Conservation (phyloP, 2,329 filamentous ascomycete species). For the Fusarium tuaranense region DNA sequence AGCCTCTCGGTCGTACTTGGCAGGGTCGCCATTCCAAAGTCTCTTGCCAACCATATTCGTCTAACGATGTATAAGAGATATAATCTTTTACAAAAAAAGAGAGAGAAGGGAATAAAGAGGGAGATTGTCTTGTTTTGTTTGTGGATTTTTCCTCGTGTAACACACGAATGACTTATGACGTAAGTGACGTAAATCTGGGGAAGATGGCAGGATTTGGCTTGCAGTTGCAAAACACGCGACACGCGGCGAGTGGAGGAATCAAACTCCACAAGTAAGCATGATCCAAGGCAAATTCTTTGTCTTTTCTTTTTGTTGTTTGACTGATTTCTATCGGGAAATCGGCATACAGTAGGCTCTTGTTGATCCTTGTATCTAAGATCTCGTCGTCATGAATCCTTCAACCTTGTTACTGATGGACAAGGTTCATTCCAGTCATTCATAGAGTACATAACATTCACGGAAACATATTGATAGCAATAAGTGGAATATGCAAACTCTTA, state of each 20-base stretch:
- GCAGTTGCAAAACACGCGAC: conserved; percentile 7
- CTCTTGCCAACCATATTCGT: conserved; percentile 40
- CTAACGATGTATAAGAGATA: background rate
- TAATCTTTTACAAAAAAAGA: background rate
- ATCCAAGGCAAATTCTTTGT: conserved; percentile 14
- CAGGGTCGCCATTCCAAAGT: conserved; percentile 12
- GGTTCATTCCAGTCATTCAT: background rate
- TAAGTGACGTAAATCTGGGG: conserved; percentile 33
- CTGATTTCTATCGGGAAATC: background rate
- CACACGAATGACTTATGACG: conserved; percentile 25
- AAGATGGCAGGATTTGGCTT: conserved; percentile 11
- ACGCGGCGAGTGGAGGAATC: conserved; percentile 12
- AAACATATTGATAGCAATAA: background rate
- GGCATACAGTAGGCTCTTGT: background rate
- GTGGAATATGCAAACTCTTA: background rate
- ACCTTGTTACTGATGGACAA: background rate
- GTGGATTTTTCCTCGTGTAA: background rate
- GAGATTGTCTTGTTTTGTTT: conserved; percentile 9
- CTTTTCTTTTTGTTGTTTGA: background rate
- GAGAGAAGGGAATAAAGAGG: background rate
- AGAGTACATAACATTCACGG: background rate
- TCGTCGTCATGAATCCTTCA: conserved; percentile 1
- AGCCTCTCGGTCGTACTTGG: conserved; percentile 1
- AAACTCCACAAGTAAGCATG: conserved; percentile 22
- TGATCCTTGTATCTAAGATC: background rate